These are phyloP conservation scores for Lipomyces orientalis DNA, from an alignment of 805 yeast species.

Conservation along the genomic window DNA sequence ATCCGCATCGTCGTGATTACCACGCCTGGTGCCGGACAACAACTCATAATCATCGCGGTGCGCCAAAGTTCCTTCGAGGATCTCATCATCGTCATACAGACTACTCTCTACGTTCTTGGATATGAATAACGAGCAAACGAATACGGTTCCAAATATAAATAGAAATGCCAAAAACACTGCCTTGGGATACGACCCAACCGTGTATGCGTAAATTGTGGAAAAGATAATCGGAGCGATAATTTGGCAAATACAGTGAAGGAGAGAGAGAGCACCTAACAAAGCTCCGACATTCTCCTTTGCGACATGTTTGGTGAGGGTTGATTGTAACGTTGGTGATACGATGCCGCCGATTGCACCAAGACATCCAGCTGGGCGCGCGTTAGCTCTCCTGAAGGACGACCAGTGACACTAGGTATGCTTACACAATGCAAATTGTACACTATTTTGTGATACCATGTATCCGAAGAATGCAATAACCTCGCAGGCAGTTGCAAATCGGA, in stretches of 20 bases:
- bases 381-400: background rate
- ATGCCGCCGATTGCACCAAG: slow-evolving; percentile 31
- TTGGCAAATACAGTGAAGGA: slow-evolving; percentile 26
- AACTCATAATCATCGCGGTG: background rate
- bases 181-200: slow-evolving; percentile 30
- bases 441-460: slow-evolving; percentile 10
- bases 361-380: slow-evolving; percentile 3
- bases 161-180: slow-evolving; percentile 17
- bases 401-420: background rate
- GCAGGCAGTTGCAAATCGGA: slow-evolving; percentile 16
- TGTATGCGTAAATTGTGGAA: slow-evolving; percentile 26
- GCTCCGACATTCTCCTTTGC: slow-evolving; percentile 32
- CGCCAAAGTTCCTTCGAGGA: background rate
- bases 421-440: slow-evolving; percentile 22
- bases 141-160: background rate
- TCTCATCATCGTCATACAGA: slow-evolving; percentile 16
- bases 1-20: slow-evolving; percentile 1
- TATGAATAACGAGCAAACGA: slow-evolving; percentile 13
- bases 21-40: background rate
- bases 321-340: slow-evolving; percentile 33
- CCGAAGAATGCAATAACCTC: slow-evolving; percentile 21
- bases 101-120: slow-evolving; percentile 12
- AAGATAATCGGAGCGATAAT: slow-evolving; percentile 35
- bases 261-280: slow-evolving; percentile 36
- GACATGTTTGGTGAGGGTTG: slow-evolving; percentile 35